Conservation (phyloP, 371 early-diverging fungal genomes). For the Haplosporangium sp. region DNA sequence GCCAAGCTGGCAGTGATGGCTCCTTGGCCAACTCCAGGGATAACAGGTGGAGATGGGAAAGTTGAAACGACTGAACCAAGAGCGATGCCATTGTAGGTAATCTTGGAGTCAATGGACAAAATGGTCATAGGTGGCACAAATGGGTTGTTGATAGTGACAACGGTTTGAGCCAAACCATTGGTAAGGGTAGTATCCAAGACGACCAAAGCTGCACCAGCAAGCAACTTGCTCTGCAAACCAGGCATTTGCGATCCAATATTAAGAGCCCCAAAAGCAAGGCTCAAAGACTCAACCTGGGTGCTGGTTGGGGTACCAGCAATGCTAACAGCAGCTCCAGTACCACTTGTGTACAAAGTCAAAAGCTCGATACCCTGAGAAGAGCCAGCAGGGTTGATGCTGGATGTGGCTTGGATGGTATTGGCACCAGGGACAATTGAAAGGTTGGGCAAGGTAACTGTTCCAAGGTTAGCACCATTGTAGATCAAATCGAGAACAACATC, state of each 20-base stretch:
- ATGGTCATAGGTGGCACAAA: constrained; percentile 64
- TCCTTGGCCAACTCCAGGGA: constrained; percentile 42
- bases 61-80: constrained; percentile 64
- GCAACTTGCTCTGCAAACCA: constrained; percentile 58
- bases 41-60: constrained; percentile 37
- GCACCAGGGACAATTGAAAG: constrained; percentile 61
- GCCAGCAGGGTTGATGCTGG: constrained; percentile 61
- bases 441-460: constrained; percentile 60
- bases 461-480: constrained; percentile 58
- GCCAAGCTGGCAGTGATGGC: constrained; percentile 34
- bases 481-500: constrained; percentile 61
- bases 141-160: constrained; percentile 65
- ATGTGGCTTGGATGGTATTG: constrained; percentile 58
- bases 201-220: constrained; percentile 60
- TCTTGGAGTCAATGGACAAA: constrained; percentile 59
- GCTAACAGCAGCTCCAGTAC: constrained; percentile 59
- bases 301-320: constrained; percentile 61
- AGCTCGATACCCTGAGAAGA: constrained; percentile 61
- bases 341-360: constrained; percentile 65
- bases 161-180: constrained; percentile 59
- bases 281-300: constrained; percentile 62
- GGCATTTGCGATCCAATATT: constrained; percentile 61
- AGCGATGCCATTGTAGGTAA: constrained; percentile 61
- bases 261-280: constrained; percentile 59
- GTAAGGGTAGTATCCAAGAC: constrained; percentile 58